Evolutionary conservation across 2,329 filamentous ascomycete species (phyloP), one percentile per base, ranked within the genome.

Genomic region (Cladosporium sp.): DNA sequence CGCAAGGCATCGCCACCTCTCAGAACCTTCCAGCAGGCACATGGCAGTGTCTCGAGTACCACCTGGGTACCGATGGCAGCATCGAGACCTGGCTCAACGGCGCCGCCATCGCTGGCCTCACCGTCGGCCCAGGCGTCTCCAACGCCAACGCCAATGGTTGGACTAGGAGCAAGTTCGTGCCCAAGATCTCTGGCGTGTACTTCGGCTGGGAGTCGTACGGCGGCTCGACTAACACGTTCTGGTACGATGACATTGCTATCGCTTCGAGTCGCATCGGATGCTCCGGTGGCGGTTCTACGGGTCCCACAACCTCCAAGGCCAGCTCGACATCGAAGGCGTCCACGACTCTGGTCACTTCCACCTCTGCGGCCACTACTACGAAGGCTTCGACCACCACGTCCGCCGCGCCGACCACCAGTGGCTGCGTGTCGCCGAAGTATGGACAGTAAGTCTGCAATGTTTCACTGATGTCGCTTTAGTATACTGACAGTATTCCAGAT

Each of bases 141-240:
- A 87, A 88, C 69, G 67, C 77, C 50, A 85, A 87, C 70, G 82
- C 81, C 2, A 80, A 74, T 0, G 81, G 84, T 71, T 88, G 86
- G 86, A 76, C 80, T 69, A 79, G 82, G 59, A 74, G 68, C 37
- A 60, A 50, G 6, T 73, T 80, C 65, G 84, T 80, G 72, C 85
- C 86, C 5, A 83, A 83, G 72, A 77, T 86, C 64, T 83, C 82
- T 0, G 85, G 73, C 8, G 77, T 88, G 31, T 86, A 88, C 76
- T 88, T 88, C 68, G 86, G 86, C 0, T 88, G 86, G 86, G 86
- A 88, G 79, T 84, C 82, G 5, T 88, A 88, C 69, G 84, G 85
- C 11, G 85, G 85, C 0, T 85, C 86, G 67, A 76, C 79, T 2
- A 88, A 88, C 74, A 88, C 86, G 1, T 83, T 88, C 70, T 88